phyloP scores from a whole-genome alignment of 441 rosid genomes.

The Dalechampia spathulata region DNA sequence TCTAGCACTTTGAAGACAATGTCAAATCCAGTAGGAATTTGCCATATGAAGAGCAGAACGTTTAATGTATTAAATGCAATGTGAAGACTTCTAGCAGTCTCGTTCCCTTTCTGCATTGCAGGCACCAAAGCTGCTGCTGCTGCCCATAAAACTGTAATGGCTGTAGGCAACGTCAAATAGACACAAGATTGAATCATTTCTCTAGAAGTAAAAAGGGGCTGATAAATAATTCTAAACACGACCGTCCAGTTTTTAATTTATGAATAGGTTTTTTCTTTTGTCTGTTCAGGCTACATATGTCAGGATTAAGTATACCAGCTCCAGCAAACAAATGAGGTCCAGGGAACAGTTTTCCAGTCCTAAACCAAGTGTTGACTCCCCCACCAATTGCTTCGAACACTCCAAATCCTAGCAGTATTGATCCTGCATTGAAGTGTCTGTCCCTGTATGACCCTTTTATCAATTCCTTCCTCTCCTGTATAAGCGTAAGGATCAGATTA shows the following conservation, averaged over 20 bases:
- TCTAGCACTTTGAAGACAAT: slow-evolving; percentile 68
- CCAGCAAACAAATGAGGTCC: slow-evolving; percentile 95
- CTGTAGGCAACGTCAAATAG: slow-evolving; percentile 20
- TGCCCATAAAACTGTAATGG: slow-evolving; percentile 80
- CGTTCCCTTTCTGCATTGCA: slow-evolving; percentile 81
- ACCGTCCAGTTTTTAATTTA: no score
- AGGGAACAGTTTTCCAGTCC: slow-evolving; percentile 88
- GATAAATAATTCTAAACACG: no score
- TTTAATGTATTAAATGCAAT: slow-evolving; percentile 62
- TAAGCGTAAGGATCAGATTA: slow-evolving; percentile 1
- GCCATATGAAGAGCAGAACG: slow-evolving; percentile 61
- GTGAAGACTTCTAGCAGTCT: slow-evolving; percentile 76
- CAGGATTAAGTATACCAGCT: no score
- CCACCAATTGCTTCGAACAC: slow-evolving; percentile 71
- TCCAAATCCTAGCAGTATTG: slow-evolving; percentile 77
- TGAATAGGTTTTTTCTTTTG: no score
- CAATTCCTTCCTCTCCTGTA: slow-evolving; percentile 81
- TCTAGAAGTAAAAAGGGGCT: no score
- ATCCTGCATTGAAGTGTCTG: slow-evolving; percentile 77
- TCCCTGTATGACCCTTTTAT: slow-evolving; percentile 71
- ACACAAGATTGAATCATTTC: no score
- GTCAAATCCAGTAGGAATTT: slow-evolving; percentile 80
- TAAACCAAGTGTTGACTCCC: slow-evolving; percentile 73
- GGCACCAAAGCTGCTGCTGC: slow-evolving; percentile 85
- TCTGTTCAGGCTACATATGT: no score